These are phyloP conservation scores for Cercospora sp. DNA, from an alignment of 2,329 filamentous ascomycete species.

Conservation along the genomic window DNA sequence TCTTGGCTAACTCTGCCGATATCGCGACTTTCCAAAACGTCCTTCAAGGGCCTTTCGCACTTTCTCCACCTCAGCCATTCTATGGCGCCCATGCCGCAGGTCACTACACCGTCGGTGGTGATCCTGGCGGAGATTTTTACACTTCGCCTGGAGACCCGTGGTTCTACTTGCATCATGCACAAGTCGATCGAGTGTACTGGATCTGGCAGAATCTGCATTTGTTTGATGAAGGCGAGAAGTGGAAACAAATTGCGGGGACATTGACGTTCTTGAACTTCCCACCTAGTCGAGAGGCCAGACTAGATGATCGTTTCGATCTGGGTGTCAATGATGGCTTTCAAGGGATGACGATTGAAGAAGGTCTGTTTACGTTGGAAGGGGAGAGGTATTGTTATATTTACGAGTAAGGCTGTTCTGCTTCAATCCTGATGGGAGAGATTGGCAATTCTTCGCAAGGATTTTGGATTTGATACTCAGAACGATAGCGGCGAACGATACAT, in stretches of 20 bases:
- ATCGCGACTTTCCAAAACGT: constrained; percentile 23
- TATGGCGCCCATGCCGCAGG: constrained; percentile 45
- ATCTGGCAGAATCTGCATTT: constrained; percentile 50
- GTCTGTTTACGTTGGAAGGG: constrained; percentile 15
- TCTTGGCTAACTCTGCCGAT: constrained; percentile 17
- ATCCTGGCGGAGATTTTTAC: constrained; percentile 44
- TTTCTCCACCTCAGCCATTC: constrained; percentile 1
- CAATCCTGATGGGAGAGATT: not conserved
- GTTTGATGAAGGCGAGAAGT: not conserved
- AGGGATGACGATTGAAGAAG: constrained; percentile 17
- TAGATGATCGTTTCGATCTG: constrained; percentile 19
- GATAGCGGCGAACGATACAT: not conserved
- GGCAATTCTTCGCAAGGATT: not conserved
- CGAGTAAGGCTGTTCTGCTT: constrained; percentile 5
- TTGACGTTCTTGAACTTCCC: constrained; percentile 18
- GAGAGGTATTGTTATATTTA: constrained; percentile 24
- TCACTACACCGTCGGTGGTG: constrained; percentile 50
- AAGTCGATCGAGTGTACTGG: constrained; percentile 49
- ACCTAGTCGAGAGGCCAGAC: constrained; percentile 8
- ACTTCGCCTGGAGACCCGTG: constrained; percentile 49
- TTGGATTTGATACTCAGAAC: not conserved
- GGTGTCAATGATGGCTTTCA: constrained; percentile 17
- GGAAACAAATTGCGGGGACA: constrained; percentile 16
- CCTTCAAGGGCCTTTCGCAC: constrained; percentile 20
- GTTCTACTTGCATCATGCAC: constrained; percentile 53